These are phyloP conservation scores for Sedum album DNA, from an alignment of 164 flowering plant genomes.

Conservation along the genomic window DNA sequence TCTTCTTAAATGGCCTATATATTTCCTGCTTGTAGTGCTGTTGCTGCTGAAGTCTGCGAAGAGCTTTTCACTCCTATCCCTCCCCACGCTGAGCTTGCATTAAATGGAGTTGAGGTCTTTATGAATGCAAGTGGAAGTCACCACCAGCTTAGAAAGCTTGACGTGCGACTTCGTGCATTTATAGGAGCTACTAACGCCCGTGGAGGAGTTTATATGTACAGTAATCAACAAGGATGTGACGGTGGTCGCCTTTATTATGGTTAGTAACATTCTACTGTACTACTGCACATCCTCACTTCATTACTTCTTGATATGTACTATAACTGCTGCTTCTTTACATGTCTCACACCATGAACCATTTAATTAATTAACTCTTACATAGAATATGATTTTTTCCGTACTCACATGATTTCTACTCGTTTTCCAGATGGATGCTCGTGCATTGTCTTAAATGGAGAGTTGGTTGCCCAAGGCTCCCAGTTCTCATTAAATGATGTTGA, in stretches of 20 bases:
- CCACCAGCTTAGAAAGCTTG: constrained; percentile 91
- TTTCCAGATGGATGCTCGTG: constrained; percentile 90
- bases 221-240: constrained; percentile 98
- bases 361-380: neutral
- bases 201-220: constrained; percentile 97
- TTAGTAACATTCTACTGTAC: constrained; percentile 17
- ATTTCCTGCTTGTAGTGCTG: constrained; percentile 52
- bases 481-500: constrained; percentile 95
- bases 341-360: neutral
- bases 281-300: neutral
- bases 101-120: constrained; percentile 92
- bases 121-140: constrained; percentile 98
- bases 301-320: neutral
- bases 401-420: constrained; percentile 8
- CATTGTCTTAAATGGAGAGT: constrained; percentile 80
- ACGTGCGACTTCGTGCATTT: constrained; percentile 70
- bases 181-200: constrained; percentile 73
- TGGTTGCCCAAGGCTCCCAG: constrained; percentile 93
- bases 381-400: neutral
- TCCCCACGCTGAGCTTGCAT: constrained; percentile 84
- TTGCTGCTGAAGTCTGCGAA: constrained; percentile 93
- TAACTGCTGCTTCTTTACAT: neutral
- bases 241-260: constrained; percentile 96
- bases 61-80: constrained; percentile 76
- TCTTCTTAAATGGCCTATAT: neutral